Base-by-base conservation (phyloP, 257 asterid genomes). In the Schizonepeta tenuifolia region DNA sequence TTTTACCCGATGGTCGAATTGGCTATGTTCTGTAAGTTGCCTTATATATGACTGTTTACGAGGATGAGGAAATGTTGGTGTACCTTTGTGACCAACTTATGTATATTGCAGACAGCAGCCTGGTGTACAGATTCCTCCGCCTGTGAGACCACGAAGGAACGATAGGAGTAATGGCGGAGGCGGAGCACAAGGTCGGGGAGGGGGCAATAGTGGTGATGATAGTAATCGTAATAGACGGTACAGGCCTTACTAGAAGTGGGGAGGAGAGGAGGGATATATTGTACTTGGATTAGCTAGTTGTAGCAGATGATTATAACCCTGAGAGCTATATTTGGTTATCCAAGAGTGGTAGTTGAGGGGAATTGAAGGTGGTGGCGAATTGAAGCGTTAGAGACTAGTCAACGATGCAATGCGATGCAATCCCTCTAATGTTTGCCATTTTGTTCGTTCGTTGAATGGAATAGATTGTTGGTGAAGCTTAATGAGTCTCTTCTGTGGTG, bases 1-100 rank as follows among this genome's bases (percentile, higher is more conserved):
- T 94, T 79, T 85, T 94, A 73, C 96, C 98, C 14, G 97, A 91
- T 84, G 98, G 98, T 69, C 96, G 88, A 70, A 91, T 91, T 44
- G 98, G 97, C 81, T 94, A 94, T 75, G 96, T 94, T 73, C 93
- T 94, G 97, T 94, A 87, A 89, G 97, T 87, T 69, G 71, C 73
- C 68, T 61, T 56, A 14, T 11, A 17, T 65, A 12, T 57, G 41
- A 38, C 26, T n/a, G 13, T 47, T 38, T 62, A 3, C 2, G n/a
- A 31, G 49, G 73, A 22, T 9, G 41, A 9, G 31, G 50, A 67
- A 73, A 21, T 18, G 6, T n/a, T 8, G 18, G 18, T 35, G 41
- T 17, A 53, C 58, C 40, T 46, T 58, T 51, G 4, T 63, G 57
- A 71, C 49, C 5, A 17, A 21, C n/a, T 33, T 35, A 0, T 40